Base-by-base conservation (phyloP, 2,329 filamentous ascomycete species). In the Chaetomium globosum region DNA sequence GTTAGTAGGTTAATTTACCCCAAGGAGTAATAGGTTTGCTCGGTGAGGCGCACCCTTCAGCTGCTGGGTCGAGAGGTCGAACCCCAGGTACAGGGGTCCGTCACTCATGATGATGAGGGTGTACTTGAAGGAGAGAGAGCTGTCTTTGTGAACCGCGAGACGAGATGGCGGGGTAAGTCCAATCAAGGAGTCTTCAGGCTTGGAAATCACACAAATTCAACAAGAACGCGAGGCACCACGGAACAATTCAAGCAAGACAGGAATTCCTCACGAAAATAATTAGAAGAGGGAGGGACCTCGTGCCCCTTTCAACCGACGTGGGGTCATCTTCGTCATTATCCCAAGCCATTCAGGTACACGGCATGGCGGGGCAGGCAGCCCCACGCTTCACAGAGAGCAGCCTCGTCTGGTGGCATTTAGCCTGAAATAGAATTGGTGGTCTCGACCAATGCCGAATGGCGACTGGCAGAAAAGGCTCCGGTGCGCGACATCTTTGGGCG, bases 11-110 rank as follows among this genome's bases (percentile, higher is more conserved):
- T 51, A 13, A 4, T 46, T 31, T 59, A 21, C 36, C 12, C 7
- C 31, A 46, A 59, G 46, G n/a, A 6, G 52, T 21, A 19, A 10
- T n/a, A 9, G n/a, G 43, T 49, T 10, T 30, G 23, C 46, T 30
- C 28, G 26, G 30, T 66, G 61, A 51, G 6, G 59, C 61, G n/a
- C 23, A 87, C 92, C 93, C 85, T 99, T 98, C 65, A 98, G 85
- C 77, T 98, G 94, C 78, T 98, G 95, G 65, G 95, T 98, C 52
- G 93, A 97, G 66, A 98, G 88, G 80, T 99, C 95, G 77, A 98
- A 93, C 67, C 95, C 95, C 74, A 97, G 83, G 75, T 96, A 97
- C 67, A 96, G 81, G 21, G 90, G 88, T 36, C 80, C 82, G 67
- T 72, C 68, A 49, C 61, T 51, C 71, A 72, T 72, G 49, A 53